phyloP scores from a whole-genome alignment of 371 early-diverging fungal genomes.

The Mortierella sp. region DNA sequence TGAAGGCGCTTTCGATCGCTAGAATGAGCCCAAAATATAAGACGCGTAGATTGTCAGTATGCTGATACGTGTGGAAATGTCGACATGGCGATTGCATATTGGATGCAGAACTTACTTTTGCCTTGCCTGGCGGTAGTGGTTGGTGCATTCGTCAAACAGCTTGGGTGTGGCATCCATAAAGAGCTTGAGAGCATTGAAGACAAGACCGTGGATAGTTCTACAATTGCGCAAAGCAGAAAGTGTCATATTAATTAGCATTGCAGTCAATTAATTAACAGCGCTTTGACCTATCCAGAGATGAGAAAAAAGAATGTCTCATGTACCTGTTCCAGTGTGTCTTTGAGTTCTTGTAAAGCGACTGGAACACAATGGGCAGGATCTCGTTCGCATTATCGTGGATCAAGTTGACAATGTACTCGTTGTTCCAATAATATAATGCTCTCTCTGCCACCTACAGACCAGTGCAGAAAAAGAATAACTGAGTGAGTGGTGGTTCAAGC shows the following conservation, averaged over 20 bases:
- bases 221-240: background rate
- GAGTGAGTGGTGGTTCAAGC: background rate
- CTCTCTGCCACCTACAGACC: slow-evolving; percentile 90
- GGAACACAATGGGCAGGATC: slow-evolving; percentile 94
- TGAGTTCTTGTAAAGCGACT: slow-evolving; percentile 90
- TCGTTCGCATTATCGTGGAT: slow-evolving; percentile 91
- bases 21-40: background rate
- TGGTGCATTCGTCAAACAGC: slow-evolving; percentile 91
- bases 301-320: background rate
- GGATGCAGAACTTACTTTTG: slow-evolving; percentile 76
- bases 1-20: slow-evolving; percentile 90
- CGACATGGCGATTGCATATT: background rate
- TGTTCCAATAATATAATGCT: slow-evolving; percentile 97
- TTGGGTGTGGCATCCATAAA: slow-evolving; percentile 93
- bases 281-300: background rate
- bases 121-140: slow-evolving; percentile 83
- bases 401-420: slow-evolving; percentile 93
- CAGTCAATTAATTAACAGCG: background rate
- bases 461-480: background rate
- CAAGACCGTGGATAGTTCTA: slow-evolving; percentile 94
- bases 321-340: slow-evolving; percentile 97
- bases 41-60: background rate
- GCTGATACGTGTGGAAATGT: background rate
- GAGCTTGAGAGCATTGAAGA: slow-evolving; percentile 92
- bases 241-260: background rate